Percentiles rank a stretch among this genome's conserved stretches.
Evolutionary conservation across 257 asterid species (phyloP).

Genomic region (Petunia axillaris): DNA sequence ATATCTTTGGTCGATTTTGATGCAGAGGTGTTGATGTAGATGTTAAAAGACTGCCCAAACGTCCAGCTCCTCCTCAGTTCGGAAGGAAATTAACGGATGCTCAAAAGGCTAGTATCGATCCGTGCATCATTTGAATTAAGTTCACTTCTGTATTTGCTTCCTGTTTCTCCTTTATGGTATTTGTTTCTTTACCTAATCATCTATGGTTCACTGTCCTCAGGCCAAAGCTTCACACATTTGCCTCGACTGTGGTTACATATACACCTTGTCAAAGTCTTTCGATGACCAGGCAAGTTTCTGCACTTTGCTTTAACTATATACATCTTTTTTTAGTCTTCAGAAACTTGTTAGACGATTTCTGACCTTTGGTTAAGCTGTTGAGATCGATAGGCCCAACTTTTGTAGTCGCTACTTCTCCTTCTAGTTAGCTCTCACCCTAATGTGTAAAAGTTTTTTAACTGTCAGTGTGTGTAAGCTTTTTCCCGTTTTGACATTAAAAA

Average conservation of each 20-base stretch:
- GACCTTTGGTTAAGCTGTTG: neutral
- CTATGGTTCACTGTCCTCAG: slow-evolving; percentile 41
- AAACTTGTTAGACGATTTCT: neutral
- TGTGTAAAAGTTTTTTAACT: too few relatives aligned
- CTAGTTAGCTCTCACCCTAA: neutral
- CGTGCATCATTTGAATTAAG: neutral
- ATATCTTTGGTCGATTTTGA: slow-evolving; percentile 5
- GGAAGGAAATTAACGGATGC: slow-evolving; percentile 84
- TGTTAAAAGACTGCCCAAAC: slow-evolving; percentile 82
- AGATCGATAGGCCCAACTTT: neutral
- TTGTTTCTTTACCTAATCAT: neutral
- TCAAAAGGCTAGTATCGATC: slow-evolving; percentile 68
- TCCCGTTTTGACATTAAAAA: too few relatives aligned
- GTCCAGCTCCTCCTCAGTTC: slow-evolving; percentile 95
- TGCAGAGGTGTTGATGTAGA: slow-evolving; percentile 86
- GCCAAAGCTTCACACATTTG: slow-evolving; percentile 94
- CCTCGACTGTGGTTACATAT: slow-evolving; percentile 95
- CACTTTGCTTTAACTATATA: slow-evolving; percentile 10
- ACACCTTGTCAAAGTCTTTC: slow-evolving; percentile 75
- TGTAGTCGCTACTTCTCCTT: neutral
- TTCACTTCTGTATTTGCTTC: neutral
- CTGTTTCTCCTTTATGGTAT: neutral
- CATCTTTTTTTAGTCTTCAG: neutral
- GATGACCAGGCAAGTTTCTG: slow-evolving; percentile 80
- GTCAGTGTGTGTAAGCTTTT: too few relatives aligned